Base-by-base conservation (phyloP, 306 rosid species). In the Casuarina glauca region DNA sequence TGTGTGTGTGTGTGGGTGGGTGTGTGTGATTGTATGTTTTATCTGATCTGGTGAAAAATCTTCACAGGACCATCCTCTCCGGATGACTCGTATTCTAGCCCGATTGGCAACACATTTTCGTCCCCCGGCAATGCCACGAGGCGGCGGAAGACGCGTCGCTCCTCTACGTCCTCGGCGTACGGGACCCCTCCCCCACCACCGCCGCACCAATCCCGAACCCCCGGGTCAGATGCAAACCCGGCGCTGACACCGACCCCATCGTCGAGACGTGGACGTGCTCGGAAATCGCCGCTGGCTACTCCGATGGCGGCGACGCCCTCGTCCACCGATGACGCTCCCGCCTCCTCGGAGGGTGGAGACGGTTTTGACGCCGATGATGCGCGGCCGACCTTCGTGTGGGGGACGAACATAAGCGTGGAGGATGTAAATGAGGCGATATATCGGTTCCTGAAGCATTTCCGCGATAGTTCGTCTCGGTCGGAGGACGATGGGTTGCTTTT, bases 351-450 rank as follows among this genome's bases (percentile, higher is more conserved):
- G 35, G 97, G 93, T 1, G 97, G 97, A 19, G 97, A 90, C 20
- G 92, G 89, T 48, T 93, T 80, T 35, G 90, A 85, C 81, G 82
- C 84, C 85, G 97, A 95, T 43, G 97, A 95, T 61, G 85, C 86
- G 51, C 90, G 92, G 55, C 99, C 96, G 20, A 93, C 97, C 38
- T 91, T 57, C 26, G 99, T 95, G 0, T 95, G 99, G 99, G 97
- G 99, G 2, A 93, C 99, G 11, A 93, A 88, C 51, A 93, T 95
- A n/a, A 93, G 99, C 79, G 99, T 95, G 0, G 93, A 95, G 39
- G 99, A 95, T 48, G 99, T 95, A 2, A 91, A 93, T 52, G 89
- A 86, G 12, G 97, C 97, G 69, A 93, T 93, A 61, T 79, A 80
- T 61, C 86, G 97, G 84, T 95, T 95, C 55, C 12, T 95, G 76